These are phyloP conservation scores for Uromyces viciae-fabae DNA, from an alignment of 1,284 basidiomycete genomes.

Conservation along the genomic window DNA sequence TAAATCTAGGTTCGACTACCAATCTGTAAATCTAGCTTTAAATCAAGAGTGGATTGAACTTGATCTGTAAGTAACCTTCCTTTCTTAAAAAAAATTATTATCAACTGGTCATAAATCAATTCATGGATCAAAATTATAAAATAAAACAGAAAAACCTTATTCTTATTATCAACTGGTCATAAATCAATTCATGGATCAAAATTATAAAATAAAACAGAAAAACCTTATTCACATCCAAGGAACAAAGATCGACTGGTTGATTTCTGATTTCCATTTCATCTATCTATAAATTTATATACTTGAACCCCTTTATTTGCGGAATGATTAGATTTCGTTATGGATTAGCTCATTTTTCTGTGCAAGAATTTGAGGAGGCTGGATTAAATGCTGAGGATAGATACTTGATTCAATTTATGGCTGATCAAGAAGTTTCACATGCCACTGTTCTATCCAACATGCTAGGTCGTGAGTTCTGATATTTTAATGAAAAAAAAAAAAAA, in stretches of 20 bases:
- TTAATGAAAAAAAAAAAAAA: no score
- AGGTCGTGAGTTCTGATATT: slow-evolving; percentile 51
- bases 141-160: not conserved
- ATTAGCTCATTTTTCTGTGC: slow-evolving; percentile 60
- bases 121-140: not conserved
- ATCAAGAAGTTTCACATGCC: slow-evolving; percentile 30
- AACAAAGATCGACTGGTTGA: no score
- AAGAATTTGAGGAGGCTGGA: slow-evolving; percentile 63
- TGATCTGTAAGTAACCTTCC: slow-evolving; percentile 57
- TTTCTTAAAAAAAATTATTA: no score
- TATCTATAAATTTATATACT: not conserved
- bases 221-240: not conserved
- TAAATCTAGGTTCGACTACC: slow-evolving; percentile 64
- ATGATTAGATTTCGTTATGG: slow-evolving; percentile 60
- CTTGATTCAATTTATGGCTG: slow-evolving; percentile 61
- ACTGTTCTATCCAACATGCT: slow-evolving; percentile 59
- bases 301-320: not conserved
- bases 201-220: not conserved
- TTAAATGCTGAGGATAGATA: slow-evolving; percentile 61
- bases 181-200: not conserved
- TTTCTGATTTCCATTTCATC: no score
- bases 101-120: no score
- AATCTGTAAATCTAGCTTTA: slow-evolving; percentile 63
- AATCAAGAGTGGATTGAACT: slow-evolving; percentile 66
- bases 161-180: no score